Conservation (phyloP, 805 yeast species). For the Metschnikowia lochheadii region DNA sequence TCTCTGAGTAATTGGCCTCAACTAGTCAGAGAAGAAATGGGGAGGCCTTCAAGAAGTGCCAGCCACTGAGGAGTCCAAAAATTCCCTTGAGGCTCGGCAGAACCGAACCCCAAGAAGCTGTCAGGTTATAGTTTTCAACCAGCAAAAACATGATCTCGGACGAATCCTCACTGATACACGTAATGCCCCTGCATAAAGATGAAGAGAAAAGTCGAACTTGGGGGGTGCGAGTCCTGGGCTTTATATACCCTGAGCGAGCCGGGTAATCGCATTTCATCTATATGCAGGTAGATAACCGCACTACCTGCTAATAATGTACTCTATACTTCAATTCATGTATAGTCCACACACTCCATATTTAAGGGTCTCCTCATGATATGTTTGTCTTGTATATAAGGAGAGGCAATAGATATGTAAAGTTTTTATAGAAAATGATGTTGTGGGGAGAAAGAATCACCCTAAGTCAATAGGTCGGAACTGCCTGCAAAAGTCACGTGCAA, state of each 20-base stretch:
- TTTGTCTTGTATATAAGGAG: too few species aligned
- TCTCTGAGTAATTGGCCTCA: constrained; percentile 24
- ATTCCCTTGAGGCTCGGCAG: constrained; percentile 63
- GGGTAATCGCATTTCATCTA: constrained; percentile 8
- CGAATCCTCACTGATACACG: constrained; percentile 99
- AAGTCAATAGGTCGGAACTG: too few species aligned
- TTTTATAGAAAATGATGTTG: too few species aligned
- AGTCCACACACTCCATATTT: too few species aligned
- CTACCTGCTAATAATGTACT: too few species aligned
- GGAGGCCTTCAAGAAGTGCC: constrained; percentile 34
- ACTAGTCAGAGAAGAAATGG: constrained; percentile 17
- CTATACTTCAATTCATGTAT: too few species aligned
- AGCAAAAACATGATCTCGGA: constrained; percentile 99
- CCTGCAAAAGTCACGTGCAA: too few species aligned
- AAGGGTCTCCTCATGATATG: too few species aligned
- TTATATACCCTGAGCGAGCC: constrained; percentile 10
- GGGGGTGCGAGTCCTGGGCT: constrained; percentile 3
- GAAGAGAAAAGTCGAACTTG: constrained; percentile 32
- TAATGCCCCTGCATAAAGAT: constrained; percentile 99
- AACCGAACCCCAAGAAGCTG: constrained; percentile 56
- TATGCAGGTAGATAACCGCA: background rate
- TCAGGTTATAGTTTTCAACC: constrained; percentile 99
- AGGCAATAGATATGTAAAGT: too few species aligned
- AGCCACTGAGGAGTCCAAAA: constrained; percentile 50
- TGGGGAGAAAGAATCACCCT: too few species aligned